Base-by-base conservation (phyloP, 352 stramenopile species). In the Aphanomyces astaci region DNA sequence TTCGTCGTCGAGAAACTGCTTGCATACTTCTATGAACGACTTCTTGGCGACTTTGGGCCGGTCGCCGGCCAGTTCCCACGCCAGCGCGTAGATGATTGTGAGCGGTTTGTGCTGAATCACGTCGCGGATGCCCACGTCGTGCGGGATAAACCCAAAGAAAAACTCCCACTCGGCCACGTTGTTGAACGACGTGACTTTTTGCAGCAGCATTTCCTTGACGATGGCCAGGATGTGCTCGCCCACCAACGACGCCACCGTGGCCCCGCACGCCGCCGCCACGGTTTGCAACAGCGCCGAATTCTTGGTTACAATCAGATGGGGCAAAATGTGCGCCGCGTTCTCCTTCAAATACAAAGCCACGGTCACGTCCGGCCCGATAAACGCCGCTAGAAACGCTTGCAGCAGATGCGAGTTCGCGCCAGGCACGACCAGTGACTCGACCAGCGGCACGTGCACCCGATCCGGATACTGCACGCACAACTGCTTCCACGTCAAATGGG, bases 121-220 rank as follows among this genome's bases (percentile, higher is more conserved):
- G 71, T 91, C 83, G 48, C 74, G 73, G 28, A 86, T 73, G 9
- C 76, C 87, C 25, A 71, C 74, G 45, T 89, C 85, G 54, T 87
- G 76, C 13, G 78, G 79, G 33, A 89, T 66, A 32, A 86, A 87
- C 56, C 81, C 79, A 51, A 89, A 78, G 48, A 91, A 69, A 66
- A 91, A 91, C 33, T 88, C 81, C 79, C 77, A 89, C 70, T 87
- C 80, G 22, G 75, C 78, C 4, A 87, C 64, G 69, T 84, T 87
- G 13, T 80, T 77, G 25, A 68, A 52, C n/a, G 62, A 68, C 30
- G 46, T 68, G 27, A 88, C 59, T 43, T 86, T 67, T 30, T 72
- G 78, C 45, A 78, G 56, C 22, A 90, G 57, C 28, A 90, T 69
- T 30, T 77, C 70, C 4, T 69, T 74, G 17, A 88, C 76, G 22